Evolutionary conservation across 2,329 filamentous ascomycete species (phyloP), one percentile per base, ranked within the genome.

Genomic region (Falciphora oryzae): DNA sequence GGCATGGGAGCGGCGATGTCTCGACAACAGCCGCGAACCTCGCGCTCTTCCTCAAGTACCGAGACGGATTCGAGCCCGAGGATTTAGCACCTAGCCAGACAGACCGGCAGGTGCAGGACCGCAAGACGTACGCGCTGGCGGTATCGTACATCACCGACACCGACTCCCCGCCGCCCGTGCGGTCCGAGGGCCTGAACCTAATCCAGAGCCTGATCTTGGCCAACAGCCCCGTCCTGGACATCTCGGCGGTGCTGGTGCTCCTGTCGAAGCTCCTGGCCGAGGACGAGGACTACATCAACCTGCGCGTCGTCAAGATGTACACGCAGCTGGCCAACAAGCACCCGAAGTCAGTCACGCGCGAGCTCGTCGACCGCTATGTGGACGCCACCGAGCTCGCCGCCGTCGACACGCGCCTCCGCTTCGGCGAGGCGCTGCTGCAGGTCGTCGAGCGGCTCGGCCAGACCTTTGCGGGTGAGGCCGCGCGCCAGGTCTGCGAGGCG

Each of bases 261-360:
- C 78, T 92, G 63, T 85, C 86, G 1, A 85, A 83, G 13, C 79
- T 91, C 0, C 77, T 92, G 1, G 81, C 83, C 66, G 88, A 90
- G 61, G 78, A 81, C 7, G 90, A 92, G 65, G 88, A 90, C 65
- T 93, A 89, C 71, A 87, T 92, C 66, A 89, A 90, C 69, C 78
- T 89, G 3, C 82, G 85, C n/a, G 84, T 86, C 22, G 85, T 92
- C 66, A 86, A 85, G 67, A 80, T 88, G 1, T 85, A 91, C 65
- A 83, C 84, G 0, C 82, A 85, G 29, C 75, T 93, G 14, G 83
- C 88, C 0, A 76, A 81, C 67, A 81, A 79, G 65, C 88, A 91
- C 62, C 87, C 89, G 0, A 83, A 81, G 57, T 83, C 88, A 0
- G 86, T 87, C 0, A 77, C 84, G 4, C 80, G 79, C 28, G 88